These are phyloP conservation scores for Collybiopsis luxurians DNA, from an alignment of 768 basidiomycete genomes.

Conservation along the genomic window DNA sequence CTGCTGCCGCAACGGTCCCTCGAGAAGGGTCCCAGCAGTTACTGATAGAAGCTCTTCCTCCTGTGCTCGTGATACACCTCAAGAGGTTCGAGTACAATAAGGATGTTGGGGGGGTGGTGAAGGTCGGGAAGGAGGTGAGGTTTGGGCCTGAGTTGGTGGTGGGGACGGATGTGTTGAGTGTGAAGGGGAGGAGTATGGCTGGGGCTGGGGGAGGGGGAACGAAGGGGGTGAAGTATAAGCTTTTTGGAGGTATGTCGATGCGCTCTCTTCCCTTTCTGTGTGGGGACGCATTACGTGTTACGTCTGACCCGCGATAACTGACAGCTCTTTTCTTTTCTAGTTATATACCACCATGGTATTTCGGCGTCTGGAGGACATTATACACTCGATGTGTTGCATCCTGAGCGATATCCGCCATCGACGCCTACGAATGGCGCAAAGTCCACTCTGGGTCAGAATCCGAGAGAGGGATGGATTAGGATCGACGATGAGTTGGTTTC, in stretches of 20 bases:
- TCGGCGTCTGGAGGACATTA: slow-evolving; percentile 95
- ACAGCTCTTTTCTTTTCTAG: slow-evolving; percentile 31
- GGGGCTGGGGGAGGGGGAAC: slow-evolving; percentile 5
- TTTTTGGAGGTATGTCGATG: slow-evolving; percentile 70
- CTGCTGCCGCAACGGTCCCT: slow-evolving; percentile 18
- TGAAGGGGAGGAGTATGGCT: slow-evolving; percentile 28
- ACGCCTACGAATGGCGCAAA: not conserved
- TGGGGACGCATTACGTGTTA: not conserved
- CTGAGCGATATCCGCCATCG: slow-evolving; percentile 48
- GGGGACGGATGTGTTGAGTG: slow-evolving; percentile 65
- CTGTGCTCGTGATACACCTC: slow-evolving; percentile 82
- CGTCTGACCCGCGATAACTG: not conserved
- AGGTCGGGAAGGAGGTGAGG: slow-evolving; percentile 77
- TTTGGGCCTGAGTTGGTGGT: slow-evolving; percentile 81
- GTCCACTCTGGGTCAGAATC: slow-evolving; percentile 22
- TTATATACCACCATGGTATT: slow-evolving; percentile 89
- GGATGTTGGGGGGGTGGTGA: slow-evolving; percentile 72
- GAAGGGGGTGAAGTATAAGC: slow-evolving; percentile 60
- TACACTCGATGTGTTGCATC: slow-evolving; percentile 86
- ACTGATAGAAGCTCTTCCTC: slow-evolving; percentile 80
- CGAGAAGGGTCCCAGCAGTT: slow-evolving; percentile 64
- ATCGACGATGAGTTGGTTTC: slow-evolving; percentile 91
- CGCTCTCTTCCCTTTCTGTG: not conserved
- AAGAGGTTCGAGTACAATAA: slow-evolving; percentile 91
- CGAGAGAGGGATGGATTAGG: slow-evolving; percentile 80